Evolutionary conservation across 2,329 filamentous ascomycete genomes (phyloP).

Genomic region (Chaetothyriales sp.): DNA sequence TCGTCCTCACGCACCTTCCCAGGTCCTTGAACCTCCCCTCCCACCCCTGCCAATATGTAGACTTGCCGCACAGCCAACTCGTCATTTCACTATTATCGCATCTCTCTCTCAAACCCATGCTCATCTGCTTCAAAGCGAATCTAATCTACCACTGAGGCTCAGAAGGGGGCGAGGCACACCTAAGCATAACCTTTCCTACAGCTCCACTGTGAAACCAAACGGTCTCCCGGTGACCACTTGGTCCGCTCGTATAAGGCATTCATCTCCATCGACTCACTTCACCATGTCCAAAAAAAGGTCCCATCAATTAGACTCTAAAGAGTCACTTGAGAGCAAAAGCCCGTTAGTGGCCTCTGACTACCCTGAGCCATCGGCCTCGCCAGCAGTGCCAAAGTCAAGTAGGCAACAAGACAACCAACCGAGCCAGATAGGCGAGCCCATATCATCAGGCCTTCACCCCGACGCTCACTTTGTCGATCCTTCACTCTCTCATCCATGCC

Average conservation of each 20-base stretch:
- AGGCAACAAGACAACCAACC: not conserved
- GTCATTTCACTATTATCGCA: constrained; percentile 17
- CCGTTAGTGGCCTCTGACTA: not conserved
- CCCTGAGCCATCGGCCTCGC: constrained; percentile 7
- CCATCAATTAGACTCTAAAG: not conserved
- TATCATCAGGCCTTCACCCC: constrained; percentile 2
- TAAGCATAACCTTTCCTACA: constrained; percentile 13
- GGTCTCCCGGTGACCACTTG: constrained; percentile 6
- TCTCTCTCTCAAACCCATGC: constrained; percentile 12
- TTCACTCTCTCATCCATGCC: constrained; percentile 5
- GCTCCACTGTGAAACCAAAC: constrained; percentile 15
- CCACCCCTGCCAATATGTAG: constrained; percentile 8
- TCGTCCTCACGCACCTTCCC: constrained; percentile 1
- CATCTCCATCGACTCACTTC: constrained; percentile 14
- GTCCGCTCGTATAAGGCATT: constrained; percentile 14
- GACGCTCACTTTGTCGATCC: constrained; percentile 5
- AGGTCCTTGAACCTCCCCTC: constrained; percentile 2
- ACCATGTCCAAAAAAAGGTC: constrained; percentile 17
- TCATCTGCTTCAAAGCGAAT: constrained; percentile 16
- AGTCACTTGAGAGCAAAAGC: not conserved
- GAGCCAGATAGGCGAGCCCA: not conserved
- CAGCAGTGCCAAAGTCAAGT: constrained; percentile 4
- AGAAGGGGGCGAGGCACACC: constrained; percentile 16
- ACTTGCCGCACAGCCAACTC: constrained; percentile 9
- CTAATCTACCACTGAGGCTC: constrained; percentile 18